These are phyloP conservation scores for Ceratocystis destructans DNA, from an alignment of 2,329 filamentous ascomycete species.

Conservation along the genomic window DNA sequence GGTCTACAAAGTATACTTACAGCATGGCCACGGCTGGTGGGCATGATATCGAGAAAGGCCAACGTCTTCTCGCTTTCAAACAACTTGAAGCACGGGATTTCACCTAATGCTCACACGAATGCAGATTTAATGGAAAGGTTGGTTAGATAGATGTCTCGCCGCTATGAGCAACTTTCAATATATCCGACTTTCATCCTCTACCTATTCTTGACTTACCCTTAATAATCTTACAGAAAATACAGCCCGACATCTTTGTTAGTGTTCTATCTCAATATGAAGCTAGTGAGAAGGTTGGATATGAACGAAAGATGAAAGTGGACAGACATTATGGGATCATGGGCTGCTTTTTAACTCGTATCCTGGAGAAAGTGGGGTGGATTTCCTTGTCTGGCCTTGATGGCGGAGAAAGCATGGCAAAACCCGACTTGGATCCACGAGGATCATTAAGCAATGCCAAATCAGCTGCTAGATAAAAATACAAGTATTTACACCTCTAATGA, in stretches of 20 bases:
- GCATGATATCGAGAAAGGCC: conserved; percentile 92
- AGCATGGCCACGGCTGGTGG: conserved; percentile 75
- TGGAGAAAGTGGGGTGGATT: neutral
- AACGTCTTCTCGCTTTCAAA: conserved; percentile 87
- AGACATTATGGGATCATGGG: too few species aligned
- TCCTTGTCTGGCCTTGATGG: too few species aligned
- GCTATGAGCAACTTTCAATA: neutral
- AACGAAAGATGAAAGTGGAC: too few species aligned
- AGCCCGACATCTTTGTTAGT: conserved; percentile 32
- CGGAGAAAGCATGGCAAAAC: too few species aligned
- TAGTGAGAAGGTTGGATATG: too few species aligned
- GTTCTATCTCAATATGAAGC: neutral
- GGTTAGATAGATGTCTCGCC: neutral
- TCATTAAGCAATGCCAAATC: too few species aligned
- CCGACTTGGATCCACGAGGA: too few species aligned
- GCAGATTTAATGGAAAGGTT: neutral
- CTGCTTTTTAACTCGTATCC: neutral
- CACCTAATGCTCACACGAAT: conserved; percentile 41
- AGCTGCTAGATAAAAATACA: too few species aligned
- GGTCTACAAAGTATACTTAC: conserved; percentile 38
- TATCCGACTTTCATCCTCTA: neutral
- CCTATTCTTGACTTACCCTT: conserved; percentile 46
- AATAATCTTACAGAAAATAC: conserved; percentile 97
- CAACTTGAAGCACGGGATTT: conserved; percentile 93
- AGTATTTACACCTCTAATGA: too few species aligned